Conservation (phyloP, 495 filamentous ascomycete species). For the Viridothelium virens region DNA sequence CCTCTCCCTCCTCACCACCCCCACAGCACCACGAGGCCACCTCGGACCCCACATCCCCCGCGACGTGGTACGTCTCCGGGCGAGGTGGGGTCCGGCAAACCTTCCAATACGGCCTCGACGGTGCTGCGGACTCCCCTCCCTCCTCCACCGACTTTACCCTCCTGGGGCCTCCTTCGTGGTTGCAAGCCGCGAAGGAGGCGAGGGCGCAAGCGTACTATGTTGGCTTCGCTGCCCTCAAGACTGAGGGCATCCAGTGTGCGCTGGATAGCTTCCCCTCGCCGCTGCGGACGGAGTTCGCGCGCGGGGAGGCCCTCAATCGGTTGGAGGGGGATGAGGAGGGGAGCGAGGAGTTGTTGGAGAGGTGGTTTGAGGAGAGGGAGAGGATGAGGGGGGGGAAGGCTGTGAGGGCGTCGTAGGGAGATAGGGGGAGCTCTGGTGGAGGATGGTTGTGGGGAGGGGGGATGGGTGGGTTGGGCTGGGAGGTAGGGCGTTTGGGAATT, state of each 20-base stretch:
- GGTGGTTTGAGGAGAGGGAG: background rate
- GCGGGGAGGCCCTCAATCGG: background rate
- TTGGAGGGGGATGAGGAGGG: background rate
- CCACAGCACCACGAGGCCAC: background rate
- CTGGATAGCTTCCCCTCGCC: background rate
- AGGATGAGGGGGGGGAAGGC: background rate
- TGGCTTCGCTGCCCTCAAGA: background rate
- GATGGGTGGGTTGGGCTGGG: slow-evolving; percentile 1
- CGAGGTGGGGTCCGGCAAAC: background rate
- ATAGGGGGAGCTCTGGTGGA: background rate
- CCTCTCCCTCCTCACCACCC: background rate
- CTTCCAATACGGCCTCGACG: slow-evolving; percentile 7
- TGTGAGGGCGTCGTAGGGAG: background rate
- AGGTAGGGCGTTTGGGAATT: background rate
- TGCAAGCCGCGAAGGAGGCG: background rate
- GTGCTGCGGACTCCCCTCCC: background rate
- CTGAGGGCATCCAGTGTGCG: background rate
- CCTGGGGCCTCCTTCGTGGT: background rate
- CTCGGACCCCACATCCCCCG: background rate
- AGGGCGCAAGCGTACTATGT: background rate
- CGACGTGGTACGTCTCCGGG: slow-evolving; percentile 5
- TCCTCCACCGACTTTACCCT: background rate
- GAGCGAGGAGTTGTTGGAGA: background rate
- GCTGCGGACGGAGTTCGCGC: background rate
- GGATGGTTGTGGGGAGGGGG: background rate